Evolutionary conservation across 352 stramenopile species (phyloP).

Genomic region (Pythium utonaiense): DNA sequence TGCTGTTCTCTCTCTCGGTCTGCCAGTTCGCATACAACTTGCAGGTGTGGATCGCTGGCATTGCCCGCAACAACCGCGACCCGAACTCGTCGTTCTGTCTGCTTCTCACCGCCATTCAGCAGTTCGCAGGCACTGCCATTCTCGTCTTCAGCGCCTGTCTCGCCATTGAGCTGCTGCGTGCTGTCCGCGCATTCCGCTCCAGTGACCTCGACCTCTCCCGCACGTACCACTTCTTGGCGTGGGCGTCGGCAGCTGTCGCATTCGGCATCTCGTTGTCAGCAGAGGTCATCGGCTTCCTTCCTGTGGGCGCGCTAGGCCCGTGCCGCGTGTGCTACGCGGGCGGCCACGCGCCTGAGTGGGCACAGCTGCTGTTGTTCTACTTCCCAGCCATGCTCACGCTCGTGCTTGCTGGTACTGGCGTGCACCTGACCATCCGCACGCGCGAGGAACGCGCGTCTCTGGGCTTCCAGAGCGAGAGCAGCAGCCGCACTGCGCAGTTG

Average conservation of each 20-base stretch:
- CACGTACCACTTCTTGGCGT: conserved; percentile 57
- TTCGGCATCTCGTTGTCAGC: conserved; percentile 50
- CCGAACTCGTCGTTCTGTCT: conserved; percentile 40
- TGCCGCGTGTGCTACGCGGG: conserved; percentile 32
- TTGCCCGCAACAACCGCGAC: conserved; percentile 29
- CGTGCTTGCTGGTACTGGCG: conserved; percentile 15
- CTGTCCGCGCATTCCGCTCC: conserved; percentile 46
- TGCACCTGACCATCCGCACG: conserved; percentile 23
- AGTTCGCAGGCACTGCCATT: conserved; percentile 63
- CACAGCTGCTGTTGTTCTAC: conserved; percentile 34
- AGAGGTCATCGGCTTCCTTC: conserved; percentile 65
- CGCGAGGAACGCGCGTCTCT: conserved; percentile 20
- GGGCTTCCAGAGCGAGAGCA: conserved; percentile 28
- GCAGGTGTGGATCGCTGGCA: conserved; percentile 54
- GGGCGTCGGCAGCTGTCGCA: conserved; percentile 35
- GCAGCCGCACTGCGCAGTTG: conserved; percentile 19
- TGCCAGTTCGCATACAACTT: conserved; percentile 60
- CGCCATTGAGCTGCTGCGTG: conserved; percentile 60
- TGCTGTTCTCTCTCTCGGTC: conserved; percentile 66
- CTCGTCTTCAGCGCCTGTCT: conserved; percentile 55
- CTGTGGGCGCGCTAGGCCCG: conserved; percentile 45
- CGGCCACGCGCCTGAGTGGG: conserved; percentile 25
- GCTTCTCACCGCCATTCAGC: conserved; percentile 50
- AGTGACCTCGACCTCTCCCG: conserved; percentile 55
- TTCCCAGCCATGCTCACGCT: conserved; percentile 26